These are phyloP conservation scores for Periconia sp. DNA, from an alignment of 2,329 filamentous ascomycete genomes.

Conservation along the genomic window DNA sequence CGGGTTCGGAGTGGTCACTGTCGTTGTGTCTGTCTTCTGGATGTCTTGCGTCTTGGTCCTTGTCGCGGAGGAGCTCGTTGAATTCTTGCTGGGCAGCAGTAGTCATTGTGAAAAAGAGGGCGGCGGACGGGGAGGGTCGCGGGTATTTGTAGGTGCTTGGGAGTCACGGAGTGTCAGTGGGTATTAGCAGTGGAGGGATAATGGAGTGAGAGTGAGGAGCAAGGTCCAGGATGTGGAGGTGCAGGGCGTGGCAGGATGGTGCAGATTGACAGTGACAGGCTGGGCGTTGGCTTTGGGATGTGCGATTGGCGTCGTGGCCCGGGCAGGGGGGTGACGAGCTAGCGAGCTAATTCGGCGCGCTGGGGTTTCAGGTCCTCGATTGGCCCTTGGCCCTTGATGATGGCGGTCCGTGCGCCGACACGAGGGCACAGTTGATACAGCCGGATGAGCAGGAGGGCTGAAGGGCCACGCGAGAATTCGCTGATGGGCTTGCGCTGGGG, in stretches of 20 bases:
- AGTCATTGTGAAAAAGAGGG: slow-evolving; percentile 42
- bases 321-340: slow-evolving; percentile 10
- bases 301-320: neutral
- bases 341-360: slow-evolving; percentile 7
- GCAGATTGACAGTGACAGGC: slow-evolving; percentile 11
- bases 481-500: slow-evolving; percentile 4
- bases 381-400: slow-evolving; percentile 16
- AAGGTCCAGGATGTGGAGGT: neutral
- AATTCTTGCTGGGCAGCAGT: slow-evolving; percentile 54
- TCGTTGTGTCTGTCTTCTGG: slow-evolving; percentile 57
- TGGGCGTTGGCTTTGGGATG: slow-evolving; percentile 9
- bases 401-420: no score
- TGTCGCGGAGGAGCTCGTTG: slow-evolving; percentile 53
- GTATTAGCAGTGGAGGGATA: slow-evolving; percentile 9
- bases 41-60: slow-evolving; percentile 45
- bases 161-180: neutral
- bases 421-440: no score
- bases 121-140: slow-evolving; percentile 8
- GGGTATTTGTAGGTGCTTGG: slow-evolving; percentile 27
- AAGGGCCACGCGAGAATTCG: neutral
- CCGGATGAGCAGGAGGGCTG: neutral
- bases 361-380: slow-evolving; percentile 17
- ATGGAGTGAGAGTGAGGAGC: slow-evolving; percentile 6
- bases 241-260: no score
- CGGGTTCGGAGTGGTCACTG: slow-evolving; percentile 62